Conservation (phyloP, 2,329 filamentous ascomycete genomes). For the Ophiostoma quercus region DNA sequence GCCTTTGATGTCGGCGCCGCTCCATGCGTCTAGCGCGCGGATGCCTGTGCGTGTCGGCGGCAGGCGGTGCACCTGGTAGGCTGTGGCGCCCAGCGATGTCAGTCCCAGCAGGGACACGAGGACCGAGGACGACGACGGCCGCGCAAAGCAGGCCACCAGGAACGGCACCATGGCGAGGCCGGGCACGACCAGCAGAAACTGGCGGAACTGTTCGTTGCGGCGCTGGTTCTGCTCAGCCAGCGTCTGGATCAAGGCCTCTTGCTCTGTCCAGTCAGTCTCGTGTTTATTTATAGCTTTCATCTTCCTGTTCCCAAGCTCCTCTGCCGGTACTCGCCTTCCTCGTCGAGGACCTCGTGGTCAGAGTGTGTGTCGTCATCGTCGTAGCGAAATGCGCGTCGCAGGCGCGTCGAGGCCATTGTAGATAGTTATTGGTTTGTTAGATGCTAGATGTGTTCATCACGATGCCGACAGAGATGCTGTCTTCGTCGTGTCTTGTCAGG, state of each 20-base stretch:
- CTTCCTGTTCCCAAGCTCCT: not conserved
- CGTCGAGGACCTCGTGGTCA: slow-evolving; percentile 62
- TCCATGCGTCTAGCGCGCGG: slow-evolving; percentile 43
- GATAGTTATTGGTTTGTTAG: not conserved
- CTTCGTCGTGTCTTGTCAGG: not conserved
- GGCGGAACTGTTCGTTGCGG: slow-evolving; percentile 54
- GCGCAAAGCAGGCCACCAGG: slow-evolving; percentile 33
- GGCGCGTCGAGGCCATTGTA: slow-evolving; percentile 45
- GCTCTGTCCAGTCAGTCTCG: slow-evolving; percentile 44
- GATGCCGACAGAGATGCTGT: not conserved
- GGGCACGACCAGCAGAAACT: slow-evolving; percentile 49
- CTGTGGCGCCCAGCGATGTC: slow-evolving; percentile 58
- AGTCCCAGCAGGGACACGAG: slow-evolving; percentile 53
- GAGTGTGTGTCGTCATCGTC: slow-evolving; percentile 52
- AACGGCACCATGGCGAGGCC: slow-evolving; percentile 35
- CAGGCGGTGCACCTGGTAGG: slow-evolving; percentile 55
- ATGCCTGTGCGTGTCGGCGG: slow-evolving; percentile 54
- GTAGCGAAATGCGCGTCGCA: slow-evolving; percentile 75
- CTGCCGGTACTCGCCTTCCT: slow-evolving; percentile 54
- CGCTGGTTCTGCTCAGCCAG: slow-evolving; percentile 52
- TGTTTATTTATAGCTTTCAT: not conserved
- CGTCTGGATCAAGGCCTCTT: slow-evolving; percentile 56
- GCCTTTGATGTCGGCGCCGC: slow-evolving; percentile 30
- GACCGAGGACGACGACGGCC: slow-evolving; percentile 30
- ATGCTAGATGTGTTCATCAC: not conserved